Evolutionary conservation across 2,329 filamentous ascomycete genomes (phyloP), one percentile per base, ranked within the genome.

Genomic region (Claviceps purpurea): DNA sequence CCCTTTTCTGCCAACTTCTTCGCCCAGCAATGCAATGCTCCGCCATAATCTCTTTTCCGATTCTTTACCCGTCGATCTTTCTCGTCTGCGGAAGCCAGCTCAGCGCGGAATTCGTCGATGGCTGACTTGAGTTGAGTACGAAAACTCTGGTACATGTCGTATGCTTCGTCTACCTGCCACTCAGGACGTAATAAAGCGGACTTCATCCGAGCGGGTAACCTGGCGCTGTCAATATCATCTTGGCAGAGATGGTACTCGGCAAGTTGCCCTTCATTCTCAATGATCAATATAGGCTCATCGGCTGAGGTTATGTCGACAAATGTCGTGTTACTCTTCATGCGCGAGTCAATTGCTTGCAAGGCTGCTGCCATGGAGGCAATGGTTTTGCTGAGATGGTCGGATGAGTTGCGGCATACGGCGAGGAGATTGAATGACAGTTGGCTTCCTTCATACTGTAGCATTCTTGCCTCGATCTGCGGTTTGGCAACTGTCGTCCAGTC

Each of bases 341-440:
- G 65, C 1, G 60, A 55, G 49, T 72, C 61, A 2, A 80, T 60
- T 30, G 60, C 59, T 6, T 62, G 56, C 34, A 77, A 56, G 18
- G 65, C 63, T 56, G 71, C 64, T 52, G 75, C 60, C 46, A 69
- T 72, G 24, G 60, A 55, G 2, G 71, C 70, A 22, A 82, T 70
- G 5, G 66, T 68, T 64, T 54, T 77, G 53, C 62, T 72, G 11
- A 82, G 68, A 3, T 68, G 64, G 13, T 68, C 60, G 1, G 85
- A 65, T 0, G 87, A 82, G 53, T 84, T 85, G 53, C 78, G 77
- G 56, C 84, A 85, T 2, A 95, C 69, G 24, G 87, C 83, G 48
- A 95, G 73, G 40, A 95, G 78, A 56, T 81, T 89, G 68, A 89
- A 94, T n/a, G 83, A 77, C 34, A 87, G 75, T 50, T 81, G 75